phyloP scores from a whole-genome alignment of 345 rosid species.

The Rhodamnia argentea region DNA sequence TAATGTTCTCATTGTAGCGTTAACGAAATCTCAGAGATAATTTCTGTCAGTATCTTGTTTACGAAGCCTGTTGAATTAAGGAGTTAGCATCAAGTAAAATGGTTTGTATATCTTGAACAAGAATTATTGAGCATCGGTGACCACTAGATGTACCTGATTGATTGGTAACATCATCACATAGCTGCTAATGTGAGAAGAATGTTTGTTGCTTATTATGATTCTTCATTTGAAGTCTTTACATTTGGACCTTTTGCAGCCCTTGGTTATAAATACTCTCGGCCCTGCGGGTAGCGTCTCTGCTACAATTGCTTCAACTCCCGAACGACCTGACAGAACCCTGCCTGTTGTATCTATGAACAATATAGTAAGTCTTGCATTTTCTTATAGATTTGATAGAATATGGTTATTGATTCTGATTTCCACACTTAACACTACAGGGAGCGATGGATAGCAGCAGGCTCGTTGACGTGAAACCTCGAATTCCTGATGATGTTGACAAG shows the following conservation, averaged over 20 bases:
- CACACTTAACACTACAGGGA: constrained; percentile 16
- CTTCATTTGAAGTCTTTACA: neutral
- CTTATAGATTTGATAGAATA: neutral
- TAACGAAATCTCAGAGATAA: neutral
- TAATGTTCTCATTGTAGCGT: neutral
- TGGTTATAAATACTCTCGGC: constrained; percentile 32
- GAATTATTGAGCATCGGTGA: neutral
- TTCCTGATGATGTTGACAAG: constrained; percentile 29
- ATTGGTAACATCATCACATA: neutral
- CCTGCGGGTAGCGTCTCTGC: constrained; percentile 22
- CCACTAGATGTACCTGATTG: neutral
- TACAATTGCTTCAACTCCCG: constrained; percentile 21
- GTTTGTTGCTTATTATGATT: neutral
- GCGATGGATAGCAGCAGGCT: constrained; percentile 29
- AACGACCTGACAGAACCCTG: constrained; percentile 29
- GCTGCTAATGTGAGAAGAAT: neutral
- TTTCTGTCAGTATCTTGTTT: neutral
- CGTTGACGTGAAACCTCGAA: constrained; percentile 38
- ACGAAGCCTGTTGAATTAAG: neutral
- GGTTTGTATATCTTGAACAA: neutral
- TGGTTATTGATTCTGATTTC: constrained; percentile 3
- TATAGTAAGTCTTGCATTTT: constrained; percentile 19
- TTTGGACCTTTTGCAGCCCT: constrained; percentile 19
- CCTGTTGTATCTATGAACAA: constrained; percentile 23
- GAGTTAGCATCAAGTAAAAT: neutral